Evolutionary conservation across 805 yeast genomes (phyloP), one percentile per base, ranked within the genome.

Genomic region (Blastobotrys terrestris): DNA sequence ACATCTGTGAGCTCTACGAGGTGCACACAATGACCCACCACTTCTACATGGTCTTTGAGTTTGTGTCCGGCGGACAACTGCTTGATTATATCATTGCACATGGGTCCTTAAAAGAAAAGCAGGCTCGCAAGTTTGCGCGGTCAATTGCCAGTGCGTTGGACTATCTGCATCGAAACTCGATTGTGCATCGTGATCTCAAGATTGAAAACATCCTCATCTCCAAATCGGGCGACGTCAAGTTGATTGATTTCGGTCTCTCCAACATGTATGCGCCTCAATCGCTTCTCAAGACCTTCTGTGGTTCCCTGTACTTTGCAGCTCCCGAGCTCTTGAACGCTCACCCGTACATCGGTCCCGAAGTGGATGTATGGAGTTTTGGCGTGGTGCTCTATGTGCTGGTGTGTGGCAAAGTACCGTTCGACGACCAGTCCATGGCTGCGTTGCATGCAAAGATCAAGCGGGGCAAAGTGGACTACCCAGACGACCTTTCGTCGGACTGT

Each of bases 281-380:
- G 44, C 72, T 89, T 52, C 79, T 94, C 64, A 88, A 87, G 64
- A 94, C 99, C 0, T 94, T 88, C 66, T 94, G 99, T 75, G 99
- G 99, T 2, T 90, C 97, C 0, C 75, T 94, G 49, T 94, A 94
- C 67, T 94, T 94, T 78, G 99, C 99, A 0, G 99, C 99, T 0
- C 99, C 99, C 0, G 99, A 94, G 68, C 76, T 94, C 60, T 74
- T 94, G 51, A 86, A 87, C 54, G 99, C 98, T 0, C 83, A 82
- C 59, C 97, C 97, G 0, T 94, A 94, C 63, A 75, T 79, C 39
- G 99, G 99, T 0, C 99, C 99, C 0, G 99, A 94, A 67, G 97
- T 94, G 47, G 99, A 94, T 68, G 84, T 94, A 16, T 94, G 99
- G 99, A 88, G 97, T 1, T 92, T 91, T 74, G 99, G 99, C 58